Conservation (phyloP, 2,329 filamentous ascomycete species). For the Ceratocystis albifundus region DNA sequence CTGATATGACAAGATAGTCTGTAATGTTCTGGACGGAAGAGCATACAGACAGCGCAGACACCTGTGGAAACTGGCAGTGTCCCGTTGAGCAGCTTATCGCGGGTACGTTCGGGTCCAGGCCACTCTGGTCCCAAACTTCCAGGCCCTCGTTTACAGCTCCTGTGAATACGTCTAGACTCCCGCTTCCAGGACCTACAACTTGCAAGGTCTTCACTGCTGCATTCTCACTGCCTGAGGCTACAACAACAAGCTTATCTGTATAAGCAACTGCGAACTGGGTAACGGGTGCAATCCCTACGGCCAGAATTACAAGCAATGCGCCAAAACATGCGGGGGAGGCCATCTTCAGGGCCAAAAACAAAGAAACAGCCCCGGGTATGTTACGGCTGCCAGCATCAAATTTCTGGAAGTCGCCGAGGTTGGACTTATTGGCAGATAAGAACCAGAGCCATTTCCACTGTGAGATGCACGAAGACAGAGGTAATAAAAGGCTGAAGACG, state of each 20-base stretch:
- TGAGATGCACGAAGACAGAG: constrained; percentile 27
- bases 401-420: constrained; percentile 26
- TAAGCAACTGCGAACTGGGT: constrained; percentile 22
- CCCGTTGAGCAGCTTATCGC: constrained; percentile 23
- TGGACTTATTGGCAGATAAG: constrained; percentile 25
- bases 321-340: constrained; percentile 27
- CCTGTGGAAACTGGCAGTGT: constrained; percentile 25
- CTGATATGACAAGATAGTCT: constrained; percentile 20
- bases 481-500: constrained; percentile 26
- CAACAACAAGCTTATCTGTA: not conserved
- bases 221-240: not conserved
- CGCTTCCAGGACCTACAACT: not conserved
- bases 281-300: constrained; percentile 24
- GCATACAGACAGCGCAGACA: constrained; percentile 26
- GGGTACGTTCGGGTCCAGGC: constrained; percentile 12
- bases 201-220: constrained; percentile 13
- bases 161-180: not conserved
- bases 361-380: constrained; percentile 24
- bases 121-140: not conserved
- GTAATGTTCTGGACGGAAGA: constrained; percentile 26
- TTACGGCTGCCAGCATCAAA: constrained; percentile 28
- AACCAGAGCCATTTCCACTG: constrained; percentile 31
- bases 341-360: constrained; percentile 25
- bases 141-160: constrained; percentile 7
- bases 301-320: constrained; percentile 25